Conservation (phyloP, 352 stramenopile genomes). For the Phytopythium delawarense region DNA sequence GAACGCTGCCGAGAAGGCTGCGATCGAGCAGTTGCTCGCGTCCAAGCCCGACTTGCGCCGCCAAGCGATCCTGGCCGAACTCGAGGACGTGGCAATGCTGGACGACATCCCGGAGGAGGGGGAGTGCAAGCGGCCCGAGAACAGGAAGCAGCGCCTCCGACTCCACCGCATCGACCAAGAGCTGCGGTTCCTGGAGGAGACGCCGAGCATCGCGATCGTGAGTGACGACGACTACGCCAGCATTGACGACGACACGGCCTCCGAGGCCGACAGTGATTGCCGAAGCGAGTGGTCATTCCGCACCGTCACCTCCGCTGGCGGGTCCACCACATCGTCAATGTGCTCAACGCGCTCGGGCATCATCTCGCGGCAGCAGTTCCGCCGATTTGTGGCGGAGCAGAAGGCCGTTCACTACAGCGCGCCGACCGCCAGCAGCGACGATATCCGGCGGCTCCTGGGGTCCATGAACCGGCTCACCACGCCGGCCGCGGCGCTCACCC, state of each 20-base stretch:
- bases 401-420: constrained; percentile 21
- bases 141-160: constrained; percentile 10
- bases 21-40: constrained; percentile 45
- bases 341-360: constrained; percentile 48
- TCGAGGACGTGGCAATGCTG: constrained; percentile 17
- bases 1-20: constrained; percentile 24
- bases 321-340: constrained; percentile 22
- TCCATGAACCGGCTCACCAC: constrained; percentile 24
- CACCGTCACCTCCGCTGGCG: constrained; percentile 23
- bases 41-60: constrained; percentile 28
- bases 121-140: constrained; percentile 20
- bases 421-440: constrained; percentile 34
- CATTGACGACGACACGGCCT: constrained; percentile 15
- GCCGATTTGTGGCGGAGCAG: constrained; percentile 40
- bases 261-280: constrained; percentile 18
- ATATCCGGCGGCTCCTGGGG: constrained; percentile 37
- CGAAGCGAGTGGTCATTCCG: constrained; percentile 44
- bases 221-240: constrained; percentile 29
- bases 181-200: constrained; percentile 44
- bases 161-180: constrained; percentile 55
- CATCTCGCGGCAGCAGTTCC: constrained; percentile 53
- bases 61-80: constrained; percentile 26
- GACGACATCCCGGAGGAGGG: constrained; percentile 50
- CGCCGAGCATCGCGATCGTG: constrained; percentile 40
- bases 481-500: neutral